Percentiles rank a stretch among this genome's conserved stretches.
Conservation (phyloP, 2,329 filamentous ascomycete genomes). For the Xylariaceae sp. region DNA sequence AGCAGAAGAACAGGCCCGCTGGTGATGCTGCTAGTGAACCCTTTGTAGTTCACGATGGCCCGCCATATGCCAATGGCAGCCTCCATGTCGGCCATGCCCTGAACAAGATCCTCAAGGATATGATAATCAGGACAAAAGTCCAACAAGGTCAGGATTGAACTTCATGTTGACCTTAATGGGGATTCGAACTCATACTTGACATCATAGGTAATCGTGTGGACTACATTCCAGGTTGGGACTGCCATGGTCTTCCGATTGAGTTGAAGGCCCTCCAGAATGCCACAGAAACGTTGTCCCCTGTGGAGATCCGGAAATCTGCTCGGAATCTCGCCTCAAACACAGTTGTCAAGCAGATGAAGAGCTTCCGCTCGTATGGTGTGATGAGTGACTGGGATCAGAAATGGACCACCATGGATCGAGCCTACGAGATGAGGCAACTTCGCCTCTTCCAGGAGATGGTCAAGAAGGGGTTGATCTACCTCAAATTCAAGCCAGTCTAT, state of each 20-base stretch:
- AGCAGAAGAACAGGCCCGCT: constrained; percentile 52
- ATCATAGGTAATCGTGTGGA: constrained; percentile 57
- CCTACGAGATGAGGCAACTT: constrained; percentile 70
- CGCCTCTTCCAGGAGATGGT: constrained; percentile 72
- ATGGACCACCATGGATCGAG: constrained; percentile 74
- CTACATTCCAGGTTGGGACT: constrained; percentile 95
- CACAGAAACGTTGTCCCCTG: constrained; percentile 40
- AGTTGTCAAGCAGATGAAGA: constrained; percentile 65
- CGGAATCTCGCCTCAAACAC: constrained; percentile 62
- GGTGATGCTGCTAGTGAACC: constrained; percentile 48
- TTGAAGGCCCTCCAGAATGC: constrained; percentile 73
- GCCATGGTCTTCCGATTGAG: constrained; percentile 94
- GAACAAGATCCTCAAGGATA: constrained; percentile 96
- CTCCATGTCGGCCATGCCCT: constrained; percentile 91
- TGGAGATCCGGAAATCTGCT: constrained; percentile 60
- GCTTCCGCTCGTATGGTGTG: constrained; percentile 67
- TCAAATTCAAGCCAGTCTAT: constrained; percentile 76
- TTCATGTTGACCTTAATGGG: not conserved
- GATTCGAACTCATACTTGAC: constrained; percentile 11
- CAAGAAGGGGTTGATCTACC: constrained; percentile 66
- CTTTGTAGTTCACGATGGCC: constrained; percentile 90
- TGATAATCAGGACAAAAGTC: constrained; percentile 77
- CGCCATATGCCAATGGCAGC: constrained; percentile 90
- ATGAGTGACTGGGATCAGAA: constrained; percentile 75
- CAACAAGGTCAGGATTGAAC: constrained; percentile 48